Evolutionary conservation across 257 asterid genomes (phyloP), one percentile per base, ranked within the genome.

Genomic region (Rauvolfia tetraphylla): DNA sequence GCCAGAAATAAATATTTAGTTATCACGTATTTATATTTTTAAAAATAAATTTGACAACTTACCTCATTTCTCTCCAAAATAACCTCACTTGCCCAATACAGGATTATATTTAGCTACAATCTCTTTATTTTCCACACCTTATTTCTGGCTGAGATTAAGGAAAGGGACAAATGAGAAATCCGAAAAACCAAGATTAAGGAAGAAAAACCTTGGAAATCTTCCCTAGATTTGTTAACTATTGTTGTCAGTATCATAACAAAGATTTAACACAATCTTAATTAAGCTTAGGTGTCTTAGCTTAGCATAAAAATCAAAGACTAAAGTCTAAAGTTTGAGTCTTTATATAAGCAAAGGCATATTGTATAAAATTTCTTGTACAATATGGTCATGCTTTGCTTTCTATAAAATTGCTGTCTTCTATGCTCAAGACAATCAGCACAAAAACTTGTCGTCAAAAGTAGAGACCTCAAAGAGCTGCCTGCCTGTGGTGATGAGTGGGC

Each of bases 211-310:
- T 14, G 77, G 46, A 38, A 15, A 74, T 76, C 69, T 78, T 81
- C 73, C 68, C 25, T 66, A 25, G 53, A n/a, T 31, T 59, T 70
- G 41, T 44, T 61, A 62, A 70, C 31, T 34, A 48, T 38, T 48
- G 36, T 33, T 75, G 79, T 75, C 79, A 71, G 71, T 78, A 82
- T 33, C 31, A 78, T 74, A 78, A 68, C 79, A 77, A 33, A 79
- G 73, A 81, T 82, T 83, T 80, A 34, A 14, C 56, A 77, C 75
- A 80, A 87, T 85, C 84, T 76, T 79, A 83, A 83, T 71, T 34
- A 71, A 75, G 81, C 75, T 86, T 86, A 74, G 79, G 62, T 86
- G 89, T 83, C 84, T 71, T 73, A 80, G 74, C 90, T 88, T 88
- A 74, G 80, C 77, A 84, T 79, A 79, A 84, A 82, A 69, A 59